Conservation (phyloP, 139 green algal species). For the Chlorella sp. region DNA sequence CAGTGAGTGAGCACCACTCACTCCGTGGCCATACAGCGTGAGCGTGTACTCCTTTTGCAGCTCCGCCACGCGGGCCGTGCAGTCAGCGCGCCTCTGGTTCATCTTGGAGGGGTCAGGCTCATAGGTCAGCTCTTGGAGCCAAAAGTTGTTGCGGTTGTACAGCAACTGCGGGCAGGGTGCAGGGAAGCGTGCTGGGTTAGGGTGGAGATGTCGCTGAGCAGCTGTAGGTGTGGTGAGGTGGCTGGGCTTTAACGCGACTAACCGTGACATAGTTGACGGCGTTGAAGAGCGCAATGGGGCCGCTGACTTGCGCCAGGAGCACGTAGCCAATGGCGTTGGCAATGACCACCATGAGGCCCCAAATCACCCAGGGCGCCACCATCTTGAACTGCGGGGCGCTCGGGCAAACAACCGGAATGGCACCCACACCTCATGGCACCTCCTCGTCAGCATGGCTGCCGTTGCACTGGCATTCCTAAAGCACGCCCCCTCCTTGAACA, state of each 20-base stretch:
- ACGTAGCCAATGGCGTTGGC: neutral
- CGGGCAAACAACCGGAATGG: too few species aligned
- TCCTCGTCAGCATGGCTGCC: too few species aligned
- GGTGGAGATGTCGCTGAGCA: too few species aligned
- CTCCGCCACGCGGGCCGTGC: neutral
- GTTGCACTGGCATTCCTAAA: too few species aligned
- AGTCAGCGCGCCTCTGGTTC: neutral
- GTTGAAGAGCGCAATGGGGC: constrained; percentile 2
- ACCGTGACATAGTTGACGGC: constrained; percentile 2
- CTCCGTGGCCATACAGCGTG: neutral
- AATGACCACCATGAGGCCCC: neutral
- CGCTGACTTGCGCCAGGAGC: neutral
- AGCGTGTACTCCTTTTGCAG: constrained; percentile 1
- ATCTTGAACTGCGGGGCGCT: neutral
- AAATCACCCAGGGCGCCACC: neutral
- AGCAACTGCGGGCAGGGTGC: neutral
- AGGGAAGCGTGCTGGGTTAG: too few species aligned
- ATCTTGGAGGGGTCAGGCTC: constrained; percentile 2
- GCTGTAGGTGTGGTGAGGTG: too few species aligned
- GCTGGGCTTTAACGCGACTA: too few species aligned
- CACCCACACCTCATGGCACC: too few species aligned
- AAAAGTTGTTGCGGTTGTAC: constrained; percentile 9
- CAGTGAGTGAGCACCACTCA: neutral
- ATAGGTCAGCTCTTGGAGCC: constrained; percentile 4
- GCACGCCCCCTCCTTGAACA: too few species aligned